Evolutionary conservation across 1,284 basidiomycete species (phyloP).

Genomic region (Neotropicomus parvogracilis): DNA sequence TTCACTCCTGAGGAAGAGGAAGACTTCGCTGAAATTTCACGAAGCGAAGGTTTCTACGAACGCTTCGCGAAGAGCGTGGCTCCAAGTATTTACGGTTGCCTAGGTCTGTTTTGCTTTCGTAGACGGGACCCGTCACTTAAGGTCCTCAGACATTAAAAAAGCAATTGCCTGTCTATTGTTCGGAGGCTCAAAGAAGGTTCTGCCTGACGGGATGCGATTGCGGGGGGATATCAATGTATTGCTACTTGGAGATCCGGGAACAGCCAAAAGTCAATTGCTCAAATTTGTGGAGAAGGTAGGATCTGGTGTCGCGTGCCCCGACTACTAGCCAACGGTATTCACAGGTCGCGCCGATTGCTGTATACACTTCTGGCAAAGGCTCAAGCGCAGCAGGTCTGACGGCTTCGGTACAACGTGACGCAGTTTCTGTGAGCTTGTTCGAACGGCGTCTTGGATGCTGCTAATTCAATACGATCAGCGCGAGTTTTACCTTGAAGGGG

Average conservation of each 20-base stretch:
- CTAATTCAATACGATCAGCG: conserved; percentile 49
- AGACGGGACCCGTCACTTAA: conserved; percentile 5
- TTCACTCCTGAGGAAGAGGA: conserved; percentile 98
- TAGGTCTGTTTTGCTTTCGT: conserved; percentile 52
- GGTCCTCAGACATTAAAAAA: conserved; percentile 87
- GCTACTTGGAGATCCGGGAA: conserved; percentile 95
- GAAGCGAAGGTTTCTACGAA: conserved; percentile 90
- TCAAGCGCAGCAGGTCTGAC: conserved; percentile 98
- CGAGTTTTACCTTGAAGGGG: conserved; percentile 98
- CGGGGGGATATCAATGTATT: conserved; percentile 98
- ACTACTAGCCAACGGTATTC: conserved; percentile 1
- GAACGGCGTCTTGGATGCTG: neutral
- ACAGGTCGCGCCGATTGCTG: conserved; percentile 92
- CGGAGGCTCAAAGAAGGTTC: conserved; percentile 96
- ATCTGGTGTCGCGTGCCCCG: neutral
- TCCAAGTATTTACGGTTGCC: conserved; percentile 94
- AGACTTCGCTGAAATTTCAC: conserved; percentile 87
- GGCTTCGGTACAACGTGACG: conserved; percentile 94
- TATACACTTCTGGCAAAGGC: conserved; percentile 98
- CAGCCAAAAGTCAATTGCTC: conserved; percentile 94
- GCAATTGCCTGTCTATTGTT: conserved; percentile 93
- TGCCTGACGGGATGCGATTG: conserved; percentile 96
- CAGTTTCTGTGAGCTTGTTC: conserved; percentile 68
- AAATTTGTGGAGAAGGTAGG: conserved; percentile 97
- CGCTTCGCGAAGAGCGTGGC: conserved; percentile 92